These are phyloP conservation scores for Thielaviopsis populi DNA, from an alignment of 2,329 filamentous ascomycete genomes.

Conservation along the genomic window DNA sequence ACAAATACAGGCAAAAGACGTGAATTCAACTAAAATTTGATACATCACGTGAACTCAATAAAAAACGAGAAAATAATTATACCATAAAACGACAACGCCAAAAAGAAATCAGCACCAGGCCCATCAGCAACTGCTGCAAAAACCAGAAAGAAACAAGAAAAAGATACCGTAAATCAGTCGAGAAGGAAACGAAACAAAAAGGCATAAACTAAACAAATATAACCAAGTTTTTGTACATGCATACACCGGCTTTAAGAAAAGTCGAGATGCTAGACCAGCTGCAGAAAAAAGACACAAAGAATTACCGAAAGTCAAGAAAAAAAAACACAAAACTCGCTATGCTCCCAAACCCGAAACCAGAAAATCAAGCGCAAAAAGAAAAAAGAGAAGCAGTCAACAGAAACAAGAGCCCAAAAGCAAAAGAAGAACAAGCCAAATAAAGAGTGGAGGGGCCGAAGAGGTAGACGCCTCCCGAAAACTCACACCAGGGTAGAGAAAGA, in stretches of 20 bases:
- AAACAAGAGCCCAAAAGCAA: conserved; percentile 9
- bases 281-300: background rate
- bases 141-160: background rate
- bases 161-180: background rate
- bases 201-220: background rate
- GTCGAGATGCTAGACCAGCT: background rate
- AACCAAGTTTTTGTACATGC: conserved; percentile 8
- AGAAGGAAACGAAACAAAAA: background rate
- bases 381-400: conserved; percentile 19
- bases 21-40: background rate
- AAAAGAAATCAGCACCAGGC: background rate
- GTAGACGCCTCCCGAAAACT: too few species aligned
- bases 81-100: background rate
- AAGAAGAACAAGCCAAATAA: conserved; percentile 19
- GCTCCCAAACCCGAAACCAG: conserved; percentile 24
- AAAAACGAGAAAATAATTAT: conserved; percentile 1
- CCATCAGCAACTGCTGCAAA: background rate
- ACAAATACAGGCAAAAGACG: conserved; percentile 4
- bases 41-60: background rate
- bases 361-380: conserved; percentile 19
- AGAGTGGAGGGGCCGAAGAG: background rate
- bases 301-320: conserved; percentile 11
- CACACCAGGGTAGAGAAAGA: background rate
- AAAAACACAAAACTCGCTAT: conserved; percentile 27
- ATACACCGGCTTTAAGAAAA: background rate